These are phyloP conservation scores for Pseudodiploospora longispora DNA, from an alignment of 2,329 filamentous ascomycete species.

Conservation along the genomic window DNA sequence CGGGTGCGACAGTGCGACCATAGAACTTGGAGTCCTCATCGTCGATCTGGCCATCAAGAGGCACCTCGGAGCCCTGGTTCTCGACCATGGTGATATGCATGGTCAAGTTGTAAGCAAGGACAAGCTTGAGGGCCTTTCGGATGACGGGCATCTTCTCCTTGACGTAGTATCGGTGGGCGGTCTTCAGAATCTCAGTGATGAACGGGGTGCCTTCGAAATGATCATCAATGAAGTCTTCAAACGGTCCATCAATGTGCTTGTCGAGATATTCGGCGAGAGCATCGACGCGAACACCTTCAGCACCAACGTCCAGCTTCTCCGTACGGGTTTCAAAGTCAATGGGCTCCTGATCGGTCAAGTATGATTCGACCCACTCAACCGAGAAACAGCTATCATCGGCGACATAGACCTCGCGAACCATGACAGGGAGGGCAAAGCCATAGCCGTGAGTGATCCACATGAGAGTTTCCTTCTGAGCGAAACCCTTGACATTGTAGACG, in stretches of 20 bases:
- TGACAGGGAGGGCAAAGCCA: slow-evolving; percentile 84
- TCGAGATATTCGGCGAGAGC: slow-evolving; percentile 88
- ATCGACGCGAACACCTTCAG: slow-evolving; percentile 74
- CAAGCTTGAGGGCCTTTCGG: slow-evolving; percentile 89
- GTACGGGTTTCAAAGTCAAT: slow-evolving; percentile 81
- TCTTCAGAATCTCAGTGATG: slow-evolving; percentile 93
- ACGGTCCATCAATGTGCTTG: slow-evolving; percentile 85
- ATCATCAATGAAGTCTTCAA: slow-evolving; percentile 89
- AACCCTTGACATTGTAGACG: slow-evolving; percentile 90
- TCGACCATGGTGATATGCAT: slow-evolving; percentile 92
- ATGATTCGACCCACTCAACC: slow-evolving; percentile 86
- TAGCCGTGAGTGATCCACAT: slow-evolving; percentile 97
- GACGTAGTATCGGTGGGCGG: slow-evolving; percentile 84
- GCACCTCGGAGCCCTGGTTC: slow-evolving; percentile 72
- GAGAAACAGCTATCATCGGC: slow-evolving; percentile 87
- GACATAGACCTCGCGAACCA: slow-evolving; percentile 88
- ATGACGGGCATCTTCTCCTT: slow-evolving; percentile 84
- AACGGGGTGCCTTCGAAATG: slow-evolving; percentile 95
- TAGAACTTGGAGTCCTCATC: slow-evolving; percentile 80
- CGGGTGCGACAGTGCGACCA: slow-evolving; percentile 84
- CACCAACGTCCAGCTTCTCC: slow-evolving; percentile 79
- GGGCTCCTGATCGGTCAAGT: slow-evolving; percentile 58
- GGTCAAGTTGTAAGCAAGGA: slow-evolving; percentile 92
- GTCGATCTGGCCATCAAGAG: slow-evolving; percentile 73
- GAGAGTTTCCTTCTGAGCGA: slow-evolving; percentile 55